Evolutionary conservation across 2,329 filamentous ascomycete species (phyloP).

Genomic region (Epicoccum nigrum): DNA sequence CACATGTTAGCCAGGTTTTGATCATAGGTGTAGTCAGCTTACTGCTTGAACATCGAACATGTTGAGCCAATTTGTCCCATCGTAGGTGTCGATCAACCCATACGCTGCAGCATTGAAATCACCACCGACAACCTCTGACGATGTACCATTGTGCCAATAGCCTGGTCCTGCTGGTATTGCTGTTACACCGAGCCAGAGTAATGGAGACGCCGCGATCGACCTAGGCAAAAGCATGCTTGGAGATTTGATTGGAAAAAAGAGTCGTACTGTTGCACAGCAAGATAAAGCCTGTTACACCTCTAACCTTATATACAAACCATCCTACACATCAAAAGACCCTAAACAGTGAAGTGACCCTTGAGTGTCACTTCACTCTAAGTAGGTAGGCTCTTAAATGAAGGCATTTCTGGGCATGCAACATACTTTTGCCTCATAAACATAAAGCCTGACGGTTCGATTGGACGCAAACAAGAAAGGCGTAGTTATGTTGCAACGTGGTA

Average conservation of each 20-base stretch:
- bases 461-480: background rate
- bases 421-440: too few species aligned
- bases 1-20: slow-evolving; percentile 1
- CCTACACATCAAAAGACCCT: too few species aligned
- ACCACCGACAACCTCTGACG: slow-evolving; percentile 21
- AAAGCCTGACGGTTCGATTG: too few species aligned
- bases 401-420: background rate
- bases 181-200: slow-evolving; percentile 29
- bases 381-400: background rate
- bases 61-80: slow-evolving; percentile 47
- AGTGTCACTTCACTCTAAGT: background rate
- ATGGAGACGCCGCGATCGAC: slow-evolving; percentile 21
- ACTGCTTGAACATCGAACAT: slow-evolving; percentile 46
- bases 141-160: slow-evolving; percentile 30
- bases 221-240: slow-evolving; percentile 25
- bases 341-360: too few species aligned
- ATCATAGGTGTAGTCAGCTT: background rate
- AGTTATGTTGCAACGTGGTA: background rate
- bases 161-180: slow-evolving; percentile 28
- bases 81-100: slow-evolving; percentile 44
- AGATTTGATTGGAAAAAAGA: background rate
- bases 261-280: slow-evolving; percentile 3
- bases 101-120: slow-evolving; percentile 29
- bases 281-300: background rate
- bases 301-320: slow-evolving; percentile 3